phyloP scores from a whole-genome alignment of 306 rosid genomes.

The Cucurbita pepo region DNA sequence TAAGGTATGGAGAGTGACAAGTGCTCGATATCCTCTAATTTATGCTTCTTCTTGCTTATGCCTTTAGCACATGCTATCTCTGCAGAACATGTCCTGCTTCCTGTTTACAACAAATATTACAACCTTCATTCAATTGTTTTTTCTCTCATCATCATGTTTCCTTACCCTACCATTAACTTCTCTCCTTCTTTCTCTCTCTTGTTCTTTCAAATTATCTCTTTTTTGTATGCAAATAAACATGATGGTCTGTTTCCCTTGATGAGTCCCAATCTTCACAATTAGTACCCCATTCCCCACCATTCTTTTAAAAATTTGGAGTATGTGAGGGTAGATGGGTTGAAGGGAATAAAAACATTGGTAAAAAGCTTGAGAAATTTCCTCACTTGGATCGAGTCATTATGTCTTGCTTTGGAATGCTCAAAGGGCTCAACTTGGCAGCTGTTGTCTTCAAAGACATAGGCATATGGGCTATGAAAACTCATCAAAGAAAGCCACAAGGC shows the following conservation, averaged over 20 bases:
- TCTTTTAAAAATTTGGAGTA: not conserved
- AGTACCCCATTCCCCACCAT: constrained; percentile 1
- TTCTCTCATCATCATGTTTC: not conserved
- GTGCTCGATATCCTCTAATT: constrained; percentile 3
- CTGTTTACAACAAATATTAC: not conserved
- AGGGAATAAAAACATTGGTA: not conserved
- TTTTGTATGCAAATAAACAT: not conserved
- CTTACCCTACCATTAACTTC: not conserved
- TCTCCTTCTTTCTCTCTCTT: not conserved
- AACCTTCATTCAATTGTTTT: not conserved
- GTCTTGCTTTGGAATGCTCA: not conserved
- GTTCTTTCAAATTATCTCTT: not conserved
- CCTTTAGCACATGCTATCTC: not conserved
- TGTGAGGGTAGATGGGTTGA: not conserved
- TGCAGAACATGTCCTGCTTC: constrained; percentile 9
- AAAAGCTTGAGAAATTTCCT: not conserved
- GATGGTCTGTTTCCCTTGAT: not conserved
- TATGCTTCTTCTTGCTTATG: not conserved
- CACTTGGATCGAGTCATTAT: not conserved
- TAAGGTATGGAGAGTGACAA: constrained; percentile 4
- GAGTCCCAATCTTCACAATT: constrained; percentile 2
- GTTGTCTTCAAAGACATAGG: not conserved
- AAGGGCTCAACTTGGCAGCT: not conserved
- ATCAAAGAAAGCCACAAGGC: not conserved
- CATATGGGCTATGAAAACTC: not conserved